Conservation (phyloP, 306 rosid genomes). For the Citrullus mucosospermus region DNA sequence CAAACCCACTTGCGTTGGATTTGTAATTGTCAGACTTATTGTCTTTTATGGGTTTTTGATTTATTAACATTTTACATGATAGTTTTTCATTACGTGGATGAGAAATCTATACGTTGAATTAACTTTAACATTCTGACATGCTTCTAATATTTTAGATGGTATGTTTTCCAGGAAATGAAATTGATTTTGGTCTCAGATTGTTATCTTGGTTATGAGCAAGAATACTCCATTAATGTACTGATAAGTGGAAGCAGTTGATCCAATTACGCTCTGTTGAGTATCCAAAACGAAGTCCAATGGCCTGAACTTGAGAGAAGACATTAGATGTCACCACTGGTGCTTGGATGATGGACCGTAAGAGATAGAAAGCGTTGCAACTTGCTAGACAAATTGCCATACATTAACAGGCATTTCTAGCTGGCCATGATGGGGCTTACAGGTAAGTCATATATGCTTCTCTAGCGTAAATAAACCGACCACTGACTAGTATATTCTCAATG, state of each 20-base stretch:
- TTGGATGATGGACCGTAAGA: background rate
- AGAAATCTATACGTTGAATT: background rate
- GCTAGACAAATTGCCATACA: background rate
- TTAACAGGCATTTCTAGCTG: background rate
- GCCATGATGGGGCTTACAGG: background rate
- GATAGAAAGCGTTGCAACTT: background rate
- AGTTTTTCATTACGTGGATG: background rate
- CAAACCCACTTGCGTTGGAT: background rate
- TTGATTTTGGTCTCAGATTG: constrained; percentile 77
- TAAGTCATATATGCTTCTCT: background rate
- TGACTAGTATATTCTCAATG: background rate
- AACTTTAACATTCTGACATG: background rate
- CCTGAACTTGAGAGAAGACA: background rate
- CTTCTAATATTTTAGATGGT: background rate
- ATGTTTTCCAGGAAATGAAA: constrained; percentile 49
- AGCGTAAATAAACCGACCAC: background rate
- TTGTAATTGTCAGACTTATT: background rate
- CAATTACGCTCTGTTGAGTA: background rate
- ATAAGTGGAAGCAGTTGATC: background rate
- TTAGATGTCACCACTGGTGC: background rate
- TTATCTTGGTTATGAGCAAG: constrained; percentile 79
- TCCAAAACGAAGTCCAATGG: background rate
- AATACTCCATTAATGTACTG: constrained; percentile 39
- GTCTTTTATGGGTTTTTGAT: background rate
- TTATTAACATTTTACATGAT: background rate